These are phyloP conservation scores for Passiflora organensis DNA, from an alignment of 345 rosid species.

Conservation along the genomic window DNA sequence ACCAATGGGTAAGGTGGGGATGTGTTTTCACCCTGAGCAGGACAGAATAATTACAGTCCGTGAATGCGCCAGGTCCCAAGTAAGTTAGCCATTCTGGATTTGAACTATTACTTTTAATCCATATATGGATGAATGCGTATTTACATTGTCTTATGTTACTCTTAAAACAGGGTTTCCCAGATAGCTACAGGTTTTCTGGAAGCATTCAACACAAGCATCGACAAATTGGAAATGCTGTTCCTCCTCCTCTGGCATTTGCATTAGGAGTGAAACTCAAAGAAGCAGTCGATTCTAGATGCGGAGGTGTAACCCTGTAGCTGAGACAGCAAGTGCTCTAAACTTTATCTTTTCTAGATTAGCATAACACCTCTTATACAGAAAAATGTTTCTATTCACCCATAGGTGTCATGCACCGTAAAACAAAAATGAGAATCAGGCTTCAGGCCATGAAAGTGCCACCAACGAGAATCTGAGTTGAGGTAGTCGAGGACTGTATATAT, in stretches of 20 bases:
- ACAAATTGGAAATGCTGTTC: conserved; percentile 94
- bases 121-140: background rate
- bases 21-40: conserved; percentile 92
- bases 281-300: conserved; percentile 37
- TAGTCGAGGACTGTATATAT: too few species aligned
- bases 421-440: too few species aligned
- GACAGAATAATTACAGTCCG: conserved; percentile 80
- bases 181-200: conserved; percentile 58
- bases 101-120: background rate
- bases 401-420: too few species aligned
- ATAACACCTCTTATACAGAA: too few species aligned
- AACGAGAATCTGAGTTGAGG: too few species aligned
- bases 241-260: conserved; percentile 81
- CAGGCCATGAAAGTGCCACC: too few species aligned
- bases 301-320: too few species aligned
- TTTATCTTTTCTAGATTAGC: too few species aligned
- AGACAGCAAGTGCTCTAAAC: too few species aligned
- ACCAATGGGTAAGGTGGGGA: conserved; percentile 94
- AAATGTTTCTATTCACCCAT: too few species aligned
- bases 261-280: conserved; percentile 80
- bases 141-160: background rate
- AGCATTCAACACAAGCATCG: conserved; percentile 57
- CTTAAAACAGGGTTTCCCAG: conserved; percentile 74
- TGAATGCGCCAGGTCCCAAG: conserved; percentile 88
- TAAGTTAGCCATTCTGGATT: conserved; percentile 16